Base-by-base conservation (phyloP, 2,329 filamentous ascomycete genomes). In the Penicillium paneum region DNA sequence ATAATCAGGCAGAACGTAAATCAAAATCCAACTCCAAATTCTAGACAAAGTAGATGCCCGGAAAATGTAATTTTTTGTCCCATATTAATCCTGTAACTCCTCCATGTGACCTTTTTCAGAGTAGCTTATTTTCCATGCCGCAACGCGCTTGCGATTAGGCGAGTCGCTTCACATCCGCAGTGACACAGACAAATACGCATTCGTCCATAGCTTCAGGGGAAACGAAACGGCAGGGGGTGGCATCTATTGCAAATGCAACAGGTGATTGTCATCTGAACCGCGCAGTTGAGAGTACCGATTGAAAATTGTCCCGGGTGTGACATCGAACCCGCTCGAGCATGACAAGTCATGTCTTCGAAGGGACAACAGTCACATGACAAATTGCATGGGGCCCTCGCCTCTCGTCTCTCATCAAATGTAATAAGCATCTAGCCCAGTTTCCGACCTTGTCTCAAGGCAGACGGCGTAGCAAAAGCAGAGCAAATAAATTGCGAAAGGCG, bases 291-390 rank as follows among this genome's bases (percentile, higher is more conserved):
- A 34, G n/a, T 15, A n/a, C 12, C 5, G 8, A 29, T 29, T 49
- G 35, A 3, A 31, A 48, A 35, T 21, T 17, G 15, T 41, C 12
- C 46, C n/a, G 13, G 12, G 34, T 31, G 42, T 12, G 19, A 49
- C 19, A 12, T 49, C 24, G 5, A 32, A 32, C 17, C 35, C 36
- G 3, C 47, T 42, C 26, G 26, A 49, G 29, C 29, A 49, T 49
- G 50, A 53, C 42, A 34, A 40, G 42, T 52, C 49, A 52, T 29
- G 36, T 41, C 42, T 31, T 53, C 36, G 36, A 49, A 36, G n/a
- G 24, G 35, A 24, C 50, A 29, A 48, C 12, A 40, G 44, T 41
- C 43, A 49, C 17, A 42, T 52, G 50, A 41, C 43, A 32, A n/a
- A 11, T 41, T 35, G 43, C 43, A 48, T 48, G 38, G 34, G 36